A percentile compares a stretch with the other conserved stretches of the same genome.
Conservation (phyloP, 495 filamentous ascomycete genomes). For the Trichoderma gamsii region DNA sequence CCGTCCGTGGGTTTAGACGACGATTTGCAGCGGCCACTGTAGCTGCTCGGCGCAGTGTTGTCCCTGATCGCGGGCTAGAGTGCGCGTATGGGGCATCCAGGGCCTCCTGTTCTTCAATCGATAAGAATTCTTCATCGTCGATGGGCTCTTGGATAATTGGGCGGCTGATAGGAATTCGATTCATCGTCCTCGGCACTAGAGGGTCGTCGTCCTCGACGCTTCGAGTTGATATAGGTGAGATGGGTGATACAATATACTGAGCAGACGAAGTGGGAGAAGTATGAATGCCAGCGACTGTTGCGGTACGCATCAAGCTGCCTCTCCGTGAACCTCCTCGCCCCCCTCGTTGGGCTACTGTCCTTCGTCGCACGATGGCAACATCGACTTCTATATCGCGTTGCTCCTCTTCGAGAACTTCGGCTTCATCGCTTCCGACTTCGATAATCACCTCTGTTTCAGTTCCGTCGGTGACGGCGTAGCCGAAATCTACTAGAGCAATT, state of each 20-base stretch:
- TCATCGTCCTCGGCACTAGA: conserved; percentile 35
- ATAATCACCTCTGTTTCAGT: conserved; percentile 52
- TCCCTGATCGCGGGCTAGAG: conserved; percentile 67
- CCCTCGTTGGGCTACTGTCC: conserved; percentile 54
- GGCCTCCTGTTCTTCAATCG: conserved; percentile 50
- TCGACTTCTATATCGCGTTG: conserved; percentile 72
- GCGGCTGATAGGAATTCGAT: conserved; percentile 18
- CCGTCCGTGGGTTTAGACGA: conserved; percentile 47
- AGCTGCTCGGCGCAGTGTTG: conserved; percentile 70
- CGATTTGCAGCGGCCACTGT: conserved; percentile 69
- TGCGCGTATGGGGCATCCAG: conserved; percentile 71
- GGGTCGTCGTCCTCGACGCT: conserved; percentile 36
- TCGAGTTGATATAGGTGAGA: background rate
- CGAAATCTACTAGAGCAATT: conserved; percentile 72
- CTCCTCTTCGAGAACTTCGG: conserved; percentile 66
- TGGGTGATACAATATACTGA: background rate
- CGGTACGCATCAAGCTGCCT: conserved; percentile 32
- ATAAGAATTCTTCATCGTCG: conserved; percentile 26
- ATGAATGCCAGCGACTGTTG: conserved; percentile 25
- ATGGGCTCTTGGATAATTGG: conserved; percentile 18
- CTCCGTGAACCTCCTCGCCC: conserved; percentile 25
- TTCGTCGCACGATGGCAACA: conserved; percentile 71
- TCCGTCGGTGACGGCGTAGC: conserved; percentile 53
- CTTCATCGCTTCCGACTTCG: conserved; percentile 66
- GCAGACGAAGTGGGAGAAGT: conserved; percentile 19